Evolutionary conservation across 345 rosid genomes (phyloP), one percentile per base, ranked within the genome.

Genomic region (Odontarrhena argentea): DNA sequence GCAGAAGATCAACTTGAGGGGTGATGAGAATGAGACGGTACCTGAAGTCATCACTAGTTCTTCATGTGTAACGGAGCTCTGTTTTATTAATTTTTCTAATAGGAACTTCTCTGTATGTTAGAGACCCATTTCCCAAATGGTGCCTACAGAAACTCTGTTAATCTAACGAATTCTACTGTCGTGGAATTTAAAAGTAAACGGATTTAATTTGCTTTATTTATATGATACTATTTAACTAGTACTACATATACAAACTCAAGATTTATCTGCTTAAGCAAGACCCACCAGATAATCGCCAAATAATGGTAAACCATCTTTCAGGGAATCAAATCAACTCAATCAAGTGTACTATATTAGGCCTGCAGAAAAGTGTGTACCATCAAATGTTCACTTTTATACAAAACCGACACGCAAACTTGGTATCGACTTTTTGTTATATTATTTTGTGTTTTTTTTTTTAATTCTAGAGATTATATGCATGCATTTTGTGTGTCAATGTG

Each of bases 1-100:
- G 76, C 71, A 55, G 76, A 60, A 67, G 71, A 72, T 66, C 77
- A 65, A 15, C 71, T 73, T 36, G 71, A 65, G 55, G 67, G 51
- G 43, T 65, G 56, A 58, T 50, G 60, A 24, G 64, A 22, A 43
- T 35, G 38, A 60, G 53, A 40, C 36, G 57, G 24, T 47, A 52
- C 32, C 6, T 49, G 32, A 24, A 65, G 53, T 10, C 24, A 14
- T 65, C 47, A 56, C 1, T 50, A 43, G 38, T 63, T 62, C n/a
- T 57, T 15, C 57, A 36, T 18, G 8, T 18, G 8, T 14, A 61
- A 55, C 47, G 58, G 28, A 63, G 70, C 56, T 63, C 18, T 40
- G 51, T 47, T 47, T 22, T 59, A 26, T 40, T 54, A 3, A 28
- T 9, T 50, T 11, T 24, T 34, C 15, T 45, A 4, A 18, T 62